phyloP scores from a whole-genome alignment of 352 stramenopile species.

The Globisporangium acanthophoron region DNA sequence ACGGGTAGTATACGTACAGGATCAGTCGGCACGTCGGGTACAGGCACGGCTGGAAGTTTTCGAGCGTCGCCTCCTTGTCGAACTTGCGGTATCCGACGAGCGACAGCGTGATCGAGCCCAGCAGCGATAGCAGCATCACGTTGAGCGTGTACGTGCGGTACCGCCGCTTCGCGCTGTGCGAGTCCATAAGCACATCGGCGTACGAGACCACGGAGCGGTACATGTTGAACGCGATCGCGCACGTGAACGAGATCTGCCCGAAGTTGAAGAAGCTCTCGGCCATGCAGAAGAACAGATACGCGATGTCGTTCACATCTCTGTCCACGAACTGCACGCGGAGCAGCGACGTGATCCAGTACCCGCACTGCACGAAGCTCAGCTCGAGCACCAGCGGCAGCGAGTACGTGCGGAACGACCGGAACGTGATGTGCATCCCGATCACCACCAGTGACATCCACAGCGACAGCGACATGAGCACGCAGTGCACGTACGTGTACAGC shows the following conservation, averaged over 20 bases:
- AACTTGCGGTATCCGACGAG: slow-evolving; percentile 48
- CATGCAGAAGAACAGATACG: slow-evolving; percentile 62
- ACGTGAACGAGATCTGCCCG: slow-evolving; percentile 75
- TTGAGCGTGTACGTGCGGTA: slow-evolving; percentile 63
- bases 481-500: slow-evolving; percentile 67
- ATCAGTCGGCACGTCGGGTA: slow-evolving; percentile 65
- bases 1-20: slow-evolving; percentile 73
- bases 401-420: slow-evolving; percentile 70
- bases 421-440: slow-evolving; percentile 69
- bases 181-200: slow-evolving; percentile 65
- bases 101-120: slow-evolving; percentile 51
- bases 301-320: slow-evolving; percentile 28
- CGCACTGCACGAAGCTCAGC: slow-evolving; percentile 58
- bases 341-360: slow-evolving; percentile 67
- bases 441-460: slow-evolving; percentile 74
- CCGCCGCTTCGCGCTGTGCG: slow-evolving; percentile 49
- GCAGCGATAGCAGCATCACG: slow-evolving; percentile 55
- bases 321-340: slow-evolving; percentile 56
- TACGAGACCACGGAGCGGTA: slow-evolving; percentile 76
- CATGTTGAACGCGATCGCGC: slow-evolving; percentile 75
- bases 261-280: slow-evolving; percentile 78
- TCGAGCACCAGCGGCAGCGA: slow-evolving; percentile 65
- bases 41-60: slow-evolving; percentile 55
- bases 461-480: slow-evolving; percentile 67
- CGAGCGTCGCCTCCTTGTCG: slow-evolving; percentile 16